phyloP scores from a whole-genome alignment of 768 basidiomycete genomes.

The Suillus luteus region DNA sequence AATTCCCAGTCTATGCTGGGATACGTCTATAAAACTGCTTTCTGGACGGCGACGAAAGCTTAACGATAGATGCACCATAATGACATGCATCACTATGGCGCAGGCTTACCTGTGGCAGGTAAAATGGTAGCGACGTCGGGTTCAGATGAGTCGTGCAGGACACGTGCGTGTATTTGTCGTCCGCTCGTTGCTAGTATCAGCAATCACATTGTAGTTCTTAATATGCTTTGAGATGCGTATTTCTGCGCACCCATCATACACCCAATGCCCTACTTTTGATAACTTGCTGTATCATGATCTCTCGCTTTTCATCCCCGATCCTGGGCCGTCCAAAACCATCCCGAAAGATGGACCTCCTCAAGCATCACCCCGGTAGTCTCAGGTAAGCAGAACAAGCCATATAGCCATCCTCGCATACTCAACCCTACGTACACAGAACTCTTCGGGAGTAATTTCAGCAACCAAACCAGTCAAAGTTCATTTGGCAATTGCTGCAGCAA shows the following conservation, averaged over 20 bases:
- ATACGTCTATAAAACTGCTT: slow-evolving; percentile 81
- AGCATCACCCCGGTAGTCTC: slow-evolving; percentile 76
- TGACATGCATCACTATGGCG: neutral
- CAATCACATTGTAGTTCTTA: neutral
- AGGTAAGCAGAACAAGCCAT: slow-evolving; percentile 71
- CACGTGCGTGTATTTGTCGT: neutral
- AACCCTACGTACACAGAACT: slow-evolving; percentile 66
- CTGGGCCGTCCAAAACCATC: slow-evolving; percentile 64
- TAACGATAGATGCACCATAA: neutral
- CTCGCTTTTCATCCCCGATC: slow-evolving; percentile 46
- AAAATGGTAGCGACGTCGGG: neutral
- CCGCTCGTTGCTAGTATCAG: neutral
- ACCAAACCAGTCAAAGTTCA: neutral
- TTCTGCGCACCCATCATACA: neutral
- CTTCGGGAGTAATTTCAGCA: slow-evolving; percentile 61
- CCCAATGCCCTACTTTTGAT: neutral
- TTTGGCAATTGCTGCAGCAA: neutral
- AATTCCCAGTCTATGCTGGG: slow-evolving; percentile 80
- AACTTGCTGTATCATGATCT: slow-evolving; percentile 37
- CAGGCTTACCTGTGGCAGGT: neutral
- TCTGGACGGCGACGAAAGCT: slow-evolving; percentile 73
- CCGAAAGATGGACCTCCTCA: slow-evolving; percentile 68
- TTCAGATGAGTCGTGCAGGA: neutral
- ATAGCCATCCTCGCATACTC: slow-evolving; percentile 68
- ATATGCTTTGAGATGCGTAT: neutral